Base-by-base conservation (phyloP, 2,329 filamentous ascomycete species). In the Sarocladium oryzae region DNA sequence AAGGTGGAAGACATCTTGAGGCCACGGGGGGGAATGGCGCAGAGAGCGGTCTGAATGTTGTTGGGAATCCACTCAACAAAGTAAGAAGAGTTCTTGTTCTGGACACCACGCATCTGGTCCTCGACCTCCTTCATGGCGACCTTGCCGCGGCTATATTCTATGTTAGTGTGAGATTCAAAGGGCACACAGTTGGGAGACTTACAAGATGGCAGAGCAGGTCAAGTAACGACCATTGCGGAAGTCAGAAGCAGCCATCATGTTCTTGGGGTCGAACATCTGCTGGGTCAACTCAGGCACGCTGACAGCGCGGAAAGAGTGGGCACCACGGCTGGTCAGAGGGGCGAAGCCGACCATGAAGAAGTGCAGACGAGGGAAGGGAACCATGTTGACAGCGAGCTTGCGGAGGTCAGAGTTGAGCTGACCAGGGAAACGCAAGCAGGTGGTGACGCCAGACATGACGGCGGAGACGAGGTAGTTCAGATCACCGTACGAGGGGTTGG, bases 281-380 rank as follows among this genome's bases (percentile, higher is more conserved):
- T 99, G 93, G 66, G 93, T 97, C 73, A 99, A 84, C 82, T 99
- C 93, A 53, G 93, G 92, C 56, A 99, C 93, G 67, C 86, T 91
- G 73, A 97, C 88, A 61, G 93, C 92, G 70, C 93, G 93, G 92
- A 97, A 99, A 63, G 88, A 89, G 82, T 95, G 75, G 61, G 92
- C 87, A 65, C 76, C 76, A 58, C 76, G 76, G 74, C 89, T 95
- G 72, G 93, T 99, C 67, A 99, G 84, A 70, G 93, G 93, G 74
- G 93, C 92, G 72, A 99, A 99, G 73, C 93, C 93, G 72, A 99
- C 93, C 93, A 99, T 99, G 86, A 99, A 99, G 86, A 99, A 99
- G 78, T 99, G 93, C 58, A 99, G 89, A 90, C 93, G 93, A 63
- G 93, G 93, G 88, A 99, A 99, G 57, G 93, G 93, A 76, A 99